phyloP scores from a whole-genome alignment of 129 eudicot genomes.

The Tagetes erecta region DNA sequence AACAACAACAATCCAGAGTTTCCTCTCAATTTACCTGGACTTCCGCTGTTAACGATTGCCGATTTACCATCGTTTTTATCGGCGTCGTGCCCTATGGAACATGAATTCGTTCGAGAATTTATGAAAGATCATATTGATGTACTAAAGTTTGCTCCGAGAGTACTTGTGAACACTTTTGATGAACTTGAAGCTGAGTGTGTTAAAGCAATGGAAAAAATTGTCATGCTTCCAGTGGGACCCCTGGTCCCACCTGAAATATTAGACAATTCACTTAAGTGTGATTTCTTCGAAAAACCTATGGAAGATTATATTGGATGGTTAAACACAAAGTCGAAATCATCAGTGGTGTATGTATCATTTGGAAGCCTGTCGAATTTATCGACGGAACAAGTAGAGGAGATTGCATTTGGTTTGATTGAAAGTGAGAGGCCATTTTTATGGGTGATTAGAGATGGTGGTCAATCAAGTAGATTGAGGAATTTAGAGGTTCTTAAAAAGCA shows the following conservation, averaged over 20 bases:
- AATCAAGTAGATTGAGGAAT: neutral
- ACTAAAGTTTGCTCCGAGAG: slow-evolving; percentile 17
- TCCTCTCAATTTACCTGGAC: slow-evolving; percentile 35
- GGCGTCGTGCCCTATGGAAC: slow-evolving; percentile 21
- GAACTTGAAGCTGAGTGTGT: slow-evolving; percentile 20
- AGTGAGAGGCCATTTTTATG: neutral
- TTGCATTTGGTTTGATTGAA: slow-evolving; percentile 29
- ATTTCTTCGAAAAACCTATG: slow-evolving; percentile 8
- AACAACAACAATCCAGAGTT: neutral
- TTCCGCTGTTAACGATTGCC: slow-evolving; percentile 17
- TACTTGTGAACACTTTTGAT: slow-evolving; percentile 30
- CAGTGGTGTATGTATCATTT: slow-evolving; percentile 54
- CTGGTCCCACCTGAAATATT: slow-evolving; percentile 4
- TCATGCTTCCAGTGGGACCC: slow-evolving; percentile 28
- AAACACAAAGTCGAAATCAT: slow-evolving; percentile 37
- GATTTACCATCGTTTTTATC: slow-evolving; percentile 42
- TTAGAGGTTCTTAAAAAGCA: slow-evolving; percentile 20
- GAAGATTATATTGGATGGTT: slow-evolving; percentile 42
- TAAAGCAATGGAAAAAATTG: slow-evolving; percentile 8
- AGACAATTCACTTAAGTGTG: neutral
- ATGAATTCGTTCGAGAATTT: neutral
- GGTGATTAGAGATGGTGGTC: neutral
- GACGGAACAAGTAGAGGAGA: slow-evolving; percentile 46
- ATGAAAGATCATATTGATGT: slow-evolving; percentile 22
- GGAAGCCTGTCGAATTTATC: slow-evolving; percentile 56